These are phyloP conservation scores for Fusarium tuaranense DNA, from an alignment of 2,329 filamentous ascomycete genomes.

Conservation along the genomic window DNA sequence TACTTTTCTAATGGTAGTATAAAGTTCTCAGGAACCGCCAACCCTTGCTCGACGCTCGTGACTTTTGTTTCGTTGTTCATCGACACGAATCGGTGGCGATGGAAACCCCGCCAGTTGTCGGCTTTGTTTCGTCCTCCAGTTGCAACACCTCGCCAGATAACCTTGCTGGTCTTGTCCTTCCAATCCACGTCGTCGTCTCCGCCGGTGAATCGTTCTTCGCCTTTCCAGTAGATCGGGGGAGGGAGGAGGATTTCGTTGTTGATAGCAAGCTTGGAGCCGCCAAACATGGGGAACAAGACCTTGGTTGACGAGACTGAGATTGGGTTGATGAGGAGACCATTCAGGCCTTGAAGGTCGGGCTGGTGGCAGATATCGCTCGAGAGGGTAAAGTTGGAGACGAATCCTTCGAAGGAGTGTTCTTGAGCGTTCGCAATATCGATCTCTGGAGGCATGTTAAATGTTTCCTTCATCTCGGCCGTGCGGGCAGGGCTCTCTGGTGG, in stretches of 20 bases:
- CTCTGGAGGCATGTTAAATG: constrained; percentile 58
- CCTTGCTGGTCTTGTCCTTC: constrained; percentile 64
- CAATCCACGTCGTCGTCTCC: constrained; percentile 66
- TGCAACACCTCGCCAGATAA: constrained; percentile 76
- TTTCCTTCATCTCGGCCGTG: constrained; percentile 54
- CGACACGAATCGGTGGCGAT: constrained; percentile 79
- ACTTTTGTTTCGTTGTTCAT: constrained; percentile 78
- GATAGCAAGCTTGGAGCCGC: constrained; percentile 75
- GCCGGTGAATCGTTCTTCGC: constrained; percentile 72
- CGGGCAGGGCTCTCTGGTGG: constrained; percentile 72
- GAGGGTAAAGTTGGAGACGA: constrained; percentile 71
- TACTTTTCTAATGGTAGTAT: constrained; percentile 62
- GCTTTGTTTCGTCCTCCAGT: constrained; percentile 71
- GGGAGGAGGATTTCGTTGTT: constrained; percentile 79
- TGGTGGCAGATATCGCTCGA: constrained; percentile 74
- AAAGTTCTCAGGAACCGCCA: constrained; percentile 63
- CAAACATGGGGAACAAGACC: constrained; percentile 73
- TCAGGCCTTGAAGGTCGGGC: constrained; percentile 70
- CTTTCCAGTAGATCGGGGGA: constrained; percentile 76
- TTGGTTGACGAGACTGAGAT: constrained; percentile 67
- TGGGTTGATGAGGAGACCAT: constrained; percentile 74
- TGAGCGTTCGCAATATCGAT: constrained; percentile 60
- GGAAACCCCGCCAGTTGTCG: constrained; percentile 77
- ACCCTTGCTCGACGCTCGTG: constrained; percentile 57
- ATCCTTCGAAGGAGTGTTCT: constrained; percentile 66